These are phyloP conservation scores for Sporopachydermia quercuum DNA, from an alignment of 805 yeast species.

Conservation along the genomic window DNA sequence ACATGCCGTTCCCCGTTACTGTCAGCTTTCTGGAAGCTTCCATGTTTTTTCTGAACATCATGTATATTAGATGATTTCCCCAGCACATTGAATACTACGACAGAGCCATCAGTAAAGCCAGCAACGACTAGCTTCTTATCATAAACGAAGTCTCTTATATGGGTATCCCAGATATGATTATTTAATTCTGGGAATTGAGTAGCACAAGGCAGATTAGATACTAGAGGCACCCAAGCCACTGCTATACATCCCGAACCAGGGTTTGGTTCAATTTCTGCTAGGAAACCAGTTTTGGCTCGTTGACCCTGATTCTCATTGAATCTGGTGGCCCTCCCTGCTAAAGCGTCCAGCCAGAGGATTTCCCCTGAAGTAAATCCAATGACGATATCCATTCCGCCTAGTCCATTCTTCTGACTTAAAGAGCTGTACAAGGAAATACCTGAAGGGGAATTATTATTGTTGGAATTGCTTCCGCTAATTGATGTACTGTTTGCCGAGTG, in stretches of 20 bases:
- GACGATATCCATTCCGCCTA: slow-evolving; percentile 29
- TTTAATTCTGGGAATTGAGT: slow-evolving; percentile 1
- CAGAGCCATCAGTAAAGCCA: slow-evolving; percentile 51
- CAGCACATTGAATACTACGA: slow-evolving; percentile 32
- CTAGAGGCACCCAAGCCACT: neutral
- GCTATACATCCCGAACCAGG: slow-evolving; percentile 18
- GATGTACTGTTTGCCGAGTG: neutral
- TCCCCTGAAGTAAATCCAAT: slow-evolving; percentile 60
- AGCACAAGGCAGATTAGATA: neutral
- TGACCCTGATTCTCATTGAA: slow-evolving; percentile 36
- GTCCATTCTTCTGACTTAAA: no score
- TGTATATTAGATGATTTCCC: slow-evolving; percentile 16
- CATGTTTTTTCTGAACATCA: slow-evolving; percentile 15
- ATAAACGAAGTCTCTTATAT: slow-evolving; percentile 15
- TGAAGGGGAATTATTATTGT: no score
- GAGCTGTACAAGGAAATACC: no score
- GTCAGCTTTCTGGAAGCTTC: slow-evolving; percentile 7
- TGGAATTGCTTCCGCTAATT: neutral
- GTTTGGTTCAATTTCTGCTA: slow-evolving; percentile 32
- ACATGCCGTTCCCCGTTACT: slow-evolving; percentile 8
- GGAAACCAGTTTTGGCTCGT: no score
- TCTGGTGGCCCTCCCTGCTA: slow-evolving; percentile 31
- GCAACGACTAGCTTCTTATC: slow-evolving; percentile 34
- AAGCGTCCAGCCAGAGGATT: slow-evolving; percentile 43
- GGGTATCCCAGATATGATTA: neutral